Conservation (phyloP, 495 filamentous ascomycete species). For the Penicillium subrubescens region DNA sequence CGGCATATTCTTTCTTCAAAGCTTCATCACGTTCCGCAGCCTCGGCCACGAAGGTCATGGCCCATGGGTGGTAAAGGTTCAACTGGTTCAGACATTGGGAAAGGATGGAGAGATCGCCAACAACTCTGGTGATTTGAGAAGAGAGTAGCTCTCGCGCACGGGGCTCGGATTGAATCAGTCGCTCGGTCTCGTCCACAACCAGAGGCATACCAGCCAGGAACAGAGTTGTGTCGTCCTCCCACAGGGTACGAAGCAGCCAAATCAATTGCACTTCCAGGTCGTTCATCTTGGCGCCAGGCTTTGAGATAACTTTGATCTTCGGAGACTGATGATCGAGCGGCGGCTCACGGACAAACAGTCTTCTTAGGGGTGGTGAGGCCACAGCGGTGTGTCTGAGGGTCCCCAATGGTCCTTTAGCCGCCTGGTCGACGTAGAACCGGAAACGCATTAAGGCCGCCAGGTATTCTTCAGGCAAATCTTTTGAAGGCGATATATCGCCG, state of each 20-base stretch:
- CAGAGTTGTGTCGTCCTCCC: neutral
- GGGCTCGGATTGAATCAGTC: slow-evolving; percentile 39
- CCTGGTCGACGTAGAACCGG: neutral
- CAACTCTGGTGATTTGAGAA: slow-evolving; percentile 25
- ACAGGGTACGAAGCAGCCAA: neutral
- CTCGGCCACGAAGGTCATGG: slow-evolving; percentile 34
- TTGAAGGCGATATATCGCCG: neutral
- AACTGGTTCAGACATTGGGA: slow-evolving; percentile 44
- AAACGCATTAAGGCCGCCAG: neutral
- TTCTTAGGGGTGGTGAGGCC: neutral
- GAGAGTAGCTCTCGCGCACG: slow-evolving; percentile 42
- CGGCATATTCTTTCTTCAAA: slow-evolving; percentile 30
- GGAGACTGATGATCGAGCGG: neutral
- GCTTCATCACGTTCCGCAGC: slow-evolving; percentile 20
- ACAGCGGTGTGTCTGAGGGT: neutral
- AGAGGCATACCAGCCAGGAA: slow-evolving; percentile 2
- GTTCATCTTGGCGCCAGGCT: neutral
- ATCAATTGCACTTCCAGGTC: neutral
- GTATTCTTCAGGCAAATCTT: neutral
- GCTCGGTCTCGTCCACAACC: slow-evolving; percentile 50
- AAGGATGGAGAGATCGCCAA: slow-evolving; percentile 49
- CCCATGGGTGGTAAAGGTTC: slow-evolving; percentile 51
- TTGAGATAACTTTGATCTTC: neutral
- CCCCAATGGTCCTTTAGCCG: neutral
- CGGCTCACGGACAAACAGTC: neutral